Evolutionary conservation across 345 rosid species (phyloP), one percentile per base, ranked within the genome.

Genomic region (Salix arbutifolia): DNA sequence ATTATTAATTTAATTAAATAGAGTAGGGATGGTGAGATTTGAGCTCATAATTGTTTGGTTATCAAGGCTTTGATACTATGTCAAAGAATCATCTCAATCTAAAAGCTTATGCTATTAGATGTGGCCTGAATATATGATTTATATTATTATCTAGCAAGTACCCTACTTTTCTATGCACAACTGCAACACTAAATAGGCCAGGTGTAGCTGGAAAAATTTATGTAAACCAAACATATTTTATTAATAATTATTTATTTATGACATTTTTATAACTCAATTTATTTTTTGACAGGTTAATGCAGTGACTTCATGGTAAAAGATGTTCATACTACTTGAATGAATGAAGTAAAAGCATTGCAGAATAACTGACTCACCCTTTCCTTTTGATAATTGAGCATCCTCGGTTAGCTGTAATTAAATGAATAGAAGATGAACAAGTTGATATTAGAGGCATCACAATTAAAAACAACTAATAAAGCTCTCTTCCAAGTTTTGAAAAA

Each of bases 361-460:
- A 62, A 19, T 52, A 58, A 53, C 67, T 52, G 44, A 81, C 90
- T 83, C 73, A 88, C 95, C 89, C 4, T 62, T 74, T 30, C 81
- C 37, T 23, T 80, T 82, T 75, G 80, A 70, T 69, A 77, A 66
- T 66, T 77, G 81, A 67, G 81, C 56, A 70, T 84, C 86, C 67
- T 75, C 80, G 35, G 60, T 65, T n/a, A 56, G 84, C 90, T 88
- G 89, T 72, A 87, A 74, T 21, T 67, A 38, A 70, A 80, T 40
- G 61, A 74, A 67, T 72, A 70, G 21, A 7, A 35, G 60, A 30
- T 61, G 31, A 44, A 40, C 69, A 38, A 3, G 76, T 10, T 3
- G 12, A 71, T 14, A 16, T 65, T 72, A 83, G 76, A 80, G 76
- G 70, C 42, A 62, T 71, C 38, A 23, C 67, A 76, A 48, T 38